These are phyloP conservation scores for Casuarina equisetifolia DNA, from an alignment of 306 rosid genomes.

Conservation along the genomic window DNA sequence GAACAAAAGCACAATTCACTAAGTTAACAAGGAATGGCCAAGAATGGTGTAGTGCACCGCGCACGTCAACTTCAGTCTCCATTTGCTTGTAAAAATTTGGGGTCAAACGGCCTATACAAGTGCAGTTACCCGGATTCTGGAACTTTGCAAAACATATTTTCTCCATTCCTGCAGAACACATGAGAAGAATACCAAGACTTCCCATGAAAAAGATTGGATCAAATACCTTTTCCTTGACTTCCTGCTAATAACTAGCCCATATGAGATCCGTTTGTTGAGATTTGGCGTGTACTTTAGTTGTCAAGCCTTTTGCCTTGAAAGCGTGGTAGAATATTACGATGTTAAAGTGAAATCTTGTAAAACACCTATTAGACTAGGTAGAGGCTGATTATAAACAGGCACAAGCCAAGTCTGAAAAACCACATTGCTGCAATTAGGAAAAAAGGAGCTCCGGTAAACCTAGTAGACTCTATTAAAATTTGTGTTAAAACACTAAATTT, in stretches of 20 bases:
- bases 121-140: not conserved
- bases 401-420: constrained; percentile 47
- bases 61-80: not conserved
- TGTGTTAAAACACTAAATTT: not conserved
- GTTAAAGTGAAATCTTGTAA: too few relatives aligned
- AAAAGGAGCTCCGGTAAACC: constrained; percentile 57
- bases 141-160: too few relatives aligned
- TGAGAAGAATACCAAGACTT: too few relatives aligned
- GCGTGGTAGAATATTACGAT: too few relatives aligned
- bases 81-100: not conserved
- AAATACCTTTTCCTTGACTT: too few relatives aligned
- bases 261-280: too few relatives aligned
- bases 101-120: too few relatives aligned
- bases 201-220: too few relatives aligned
- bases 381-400: constrained; percentile 36
- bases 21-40: not conserved
- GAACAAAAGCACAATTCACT: constrained; percentile 43
- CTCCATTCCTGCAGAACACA: too few relatives aligned
- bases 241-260: too few relatives aligned
- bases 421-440: constrained; percentile 58
- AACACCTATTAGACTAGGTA: not conserved
- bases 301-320: too few relatives aligned
- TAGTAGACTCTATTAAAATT: constrained; percentile 60
- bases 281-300: too few relatives aligned
- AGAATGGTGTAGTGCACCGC: not conserved